Base-by-base conservation (phyloP, 1,284 basidiomycete species). In the Sanghuangporus weigelae region DNA sequence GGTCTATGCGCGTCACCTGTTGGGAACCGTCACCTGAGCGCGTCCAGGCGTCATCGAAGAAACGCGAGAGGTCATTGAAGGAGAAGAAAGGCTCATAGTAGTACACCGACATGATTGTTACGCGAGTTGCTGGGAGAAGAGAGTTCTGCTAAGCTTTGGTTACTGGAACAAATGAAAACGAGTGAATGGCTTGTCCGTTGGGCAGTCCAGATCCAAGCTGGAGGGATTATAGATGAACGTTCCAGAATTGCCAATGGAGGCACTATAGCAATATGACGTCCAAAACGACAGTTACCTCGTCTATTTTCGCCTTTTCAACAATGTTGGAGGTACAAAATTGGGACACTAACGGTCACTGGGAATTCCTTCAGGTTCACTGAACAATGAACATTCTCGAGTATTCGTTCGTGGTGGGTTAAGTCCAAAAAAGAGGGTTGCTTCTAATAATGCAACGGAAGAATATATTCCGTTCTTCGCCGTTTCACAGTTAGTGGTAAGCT, bases 21-120 rank as follows among this genome's bases (percentile, higher is more conserved):
- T 42, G 39, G 2, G 81, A 73, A 1, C 78, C 75, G 38, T 82
- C 77, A 66, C 83, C 80, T 59, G 84, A 76, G 69, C 83, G 72
- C 65, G 77, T 78, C 42, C 81, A 80, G 56, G 82, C 77, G 66
- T 81, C 26, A 31, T 49, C 48, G 48, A 49, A 49, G 48, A 49
- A 49, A 21, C 48, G 48, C n/a, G 48, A 49, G 48, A 49, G 26
- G 26, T 31, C 78, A 56, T 69, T 68, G 59, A 73, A 68, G 49
- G 68, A 68, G 69, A 77, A 78, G 74, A 80, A 77, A 26, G 82
- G 80, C 59, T 84, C 80, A 73, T 81, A 80, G 71, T 75, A 78
- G 67, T 57, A 70, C 57, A 77, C 39, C 59, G 78, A 78, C 69
- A 77, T 77, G 26, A 5, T 5, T 44, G 0, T 44, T 12, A 14